Conservation (phyloP, 2,329 filamentous ascomycete species). For the Phoma sp. region DNA sequence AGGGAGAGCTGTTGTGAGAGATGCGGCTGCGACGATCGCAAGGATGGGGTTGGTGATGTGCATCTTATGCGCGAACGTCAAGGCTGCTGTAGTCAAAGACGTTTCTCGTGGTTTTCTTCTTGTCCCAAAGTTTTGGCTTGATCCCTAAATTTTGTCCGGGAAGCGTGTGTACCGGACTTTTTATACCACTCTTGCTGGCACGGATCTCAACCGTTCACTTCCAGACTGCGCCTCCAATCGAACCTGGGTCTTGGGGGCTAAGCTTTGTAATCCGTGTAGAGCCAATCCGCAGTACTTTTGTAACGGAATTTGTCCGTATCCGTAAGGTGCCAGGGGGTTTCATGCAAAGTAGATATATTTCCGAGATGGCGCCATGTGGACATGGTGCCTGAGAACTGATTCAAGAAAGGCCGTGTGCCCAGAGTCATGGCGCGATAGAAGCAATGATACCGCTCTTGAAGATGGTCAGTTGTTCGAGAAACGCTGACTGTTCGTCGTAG, state of each 20-base stretch:
- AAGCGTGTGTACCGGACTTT: neutral
- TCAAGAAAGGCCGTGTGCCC: neutral
- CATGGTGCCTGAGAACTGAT: neutral
- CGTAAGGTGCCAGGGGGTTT: neutral
- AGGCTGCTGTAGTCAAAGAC: neutral
- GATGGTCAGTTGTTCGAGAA: neutral
- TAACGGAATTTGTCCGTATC: neutral
- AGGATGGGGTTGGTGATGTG: neutral
- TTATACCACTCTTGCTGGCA: slow-evolving; percentile 1
- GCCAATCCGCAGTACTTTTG: neutral
- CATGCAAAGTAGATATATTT: slow-evolving; percentile 3
- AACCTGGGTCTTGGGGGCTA: neutral
- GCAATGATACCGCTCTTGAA: neutral
- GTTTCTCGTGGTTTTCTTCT: neutral
- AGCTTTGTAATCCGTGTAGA: neutral
- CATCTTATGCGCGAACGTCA: neutral
- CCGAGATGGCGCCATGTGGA: slow-evolving; percentile 5
- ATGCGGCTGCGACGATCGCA: slow-evolving; percentile 1
- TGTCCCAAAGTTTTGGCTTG: neutral
- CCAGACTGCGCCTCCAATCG: neutral
- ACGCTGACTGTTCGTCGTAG: no score
- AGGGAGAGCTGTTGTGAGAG: slow-evolving; percentile 13
- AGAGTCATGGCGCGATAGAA: neutral
- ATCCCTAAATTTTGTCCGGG: neutral
- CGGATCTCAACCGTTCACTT: neutral